Percentiles rank a stretch among this genome's conserved stretches.
Conservation (phyloP, 352 stramenopile genomes). For the Globisporangium splendens region DNA sequence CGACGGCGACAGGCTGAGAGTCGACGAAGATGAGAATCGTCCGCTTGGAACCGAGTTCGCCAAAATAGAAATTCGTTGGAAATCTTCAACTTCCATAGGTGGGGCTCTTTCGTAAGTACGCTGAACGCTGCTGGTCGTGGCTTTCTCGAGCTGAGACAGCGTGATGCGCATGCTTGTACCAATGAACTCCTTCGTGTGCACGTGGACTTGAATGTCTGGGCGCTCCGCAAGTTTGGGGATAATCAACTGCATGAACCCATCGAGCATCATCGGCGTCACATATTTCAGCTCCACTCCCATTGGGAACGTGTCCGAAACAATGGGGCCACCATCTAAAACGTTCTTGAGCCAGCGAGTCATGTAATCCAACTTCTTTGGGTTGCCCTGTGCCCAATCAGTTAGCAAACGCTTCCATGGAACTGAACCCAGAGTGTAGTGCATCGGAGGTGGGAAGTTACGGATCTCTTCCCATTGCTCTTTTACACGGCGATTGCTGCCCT, state of each 20-base stretch:
- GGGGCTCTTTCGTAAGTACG: conserved; percentile 29
- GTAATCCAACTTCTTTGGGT: conserved; percentile 89
- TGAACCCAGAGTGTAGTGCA: conserved; percentile 82
- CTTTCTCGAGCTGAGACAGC: conserved; percentile 55
- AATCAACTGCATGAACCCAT: conserved; percentile 88
- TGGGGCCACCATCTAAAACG: conserved; percentile 76
- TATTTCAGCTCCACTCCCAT: conserved; percentile 89
- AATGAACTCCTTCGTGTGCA: conserved; percentile 90
- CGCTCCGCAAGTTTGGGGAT: conserved; percentile 85
- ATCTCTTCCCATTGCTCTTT: conserved; percentile 90
- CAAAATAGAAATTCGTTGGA: conserved; percentile 68
- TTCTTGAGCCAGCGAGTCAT: conserved; percentile 90
- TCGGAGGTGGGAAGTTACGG: conserved; percentile 72
- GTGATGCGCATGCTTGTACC: conserved; percentile 89
- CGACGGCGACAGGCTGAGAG: conserved; percentile 48
- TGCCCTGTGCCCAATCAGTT: conserved; percentile 84
- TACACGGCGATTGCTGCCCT: conserved; percentile 75
- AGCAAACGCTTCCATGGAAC: conserved; percentile 85
- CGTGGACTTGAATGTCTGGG: conserved; percentile 81
- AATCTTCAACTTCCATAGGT: conserved; percentile 57
- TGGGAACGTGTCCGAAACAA: conserved; percentile 84
- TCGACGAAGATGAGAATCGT: conserved; percentile 40
- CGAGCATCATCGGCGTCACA: conserved; percentile 88
- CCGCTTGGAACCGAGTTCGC: conserved; percentile 36
- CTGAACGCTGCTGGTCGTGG: neutral